Evolutionary conservation across 1,139 yeast genomes (phyloP).

Genomic region (Nakaseomyces bracarensis): DNA sequence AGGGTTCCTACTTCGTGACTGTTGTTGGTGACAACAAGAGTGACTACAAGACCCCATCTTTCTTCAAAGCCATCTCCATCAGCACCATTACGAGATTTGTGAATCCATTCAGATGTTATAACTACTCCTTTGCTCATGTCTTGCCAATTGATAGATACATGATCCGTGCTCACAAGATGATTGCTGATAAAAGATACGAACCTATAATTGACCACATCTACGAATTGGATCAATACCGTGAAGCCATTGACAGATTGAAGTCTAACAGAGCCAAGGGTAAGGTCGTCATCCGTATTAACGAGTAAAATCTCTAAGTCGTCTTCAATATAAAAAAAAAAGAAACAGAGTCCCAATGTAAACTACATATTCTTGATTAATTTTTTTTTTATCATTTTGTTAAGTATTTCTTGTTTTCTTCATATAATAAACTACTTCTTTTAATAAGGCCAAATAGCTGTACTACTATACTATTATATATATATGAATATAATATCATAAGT

Average conservation of each 20-base stretch:
- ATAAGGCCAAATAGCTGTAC: no score
- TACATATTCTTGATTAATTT: no score
- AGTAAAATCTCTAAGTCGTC: neutral
- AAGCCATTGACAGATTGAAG: slow-evolving; percentile 43
- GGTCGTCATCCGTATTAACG: slow-evolving; percentile 35
- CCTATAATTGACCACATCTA: slow-evolving; percentile 48
- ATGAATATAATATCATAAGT: neutral
- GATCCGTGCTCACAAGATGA: slow-evolving; percentile 34
- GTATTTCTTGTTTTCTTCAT: neutral
- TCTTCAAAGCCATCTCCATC: neutral
- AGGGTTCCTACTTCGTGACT: slow-evolving; percentile 41
- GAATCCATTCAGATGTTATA: slow-evolving; percentile 37
- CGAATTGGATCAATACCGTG: slow-evolving; percentile 40
- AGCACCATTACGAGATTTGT: slow-evolving; percentile 4
- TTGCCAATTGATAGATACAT: slow-evolving; percentile 23
- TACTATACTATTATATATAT: no score
- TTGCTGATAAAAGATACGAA: slow-evolving; percentile 38
- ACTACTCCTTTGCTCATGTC: slow-evolving; percentile 29
- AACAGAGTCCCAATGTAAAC: neutral
- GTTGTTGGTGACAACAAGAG: slow-evolving; percentile 43
- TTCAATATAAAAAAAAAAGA: neutral
- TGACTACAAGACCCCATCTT: slow-evolving; percentile 18
- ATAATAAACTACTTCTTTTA: no score
- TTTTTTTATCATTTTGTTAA: neutral
- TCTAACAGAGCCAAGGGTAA: slow-evolving; percentile 55